phyloP scores from a whole-genome alignment of 306 rosid genomes.

The Pyrus pyrifolia region DNA sequence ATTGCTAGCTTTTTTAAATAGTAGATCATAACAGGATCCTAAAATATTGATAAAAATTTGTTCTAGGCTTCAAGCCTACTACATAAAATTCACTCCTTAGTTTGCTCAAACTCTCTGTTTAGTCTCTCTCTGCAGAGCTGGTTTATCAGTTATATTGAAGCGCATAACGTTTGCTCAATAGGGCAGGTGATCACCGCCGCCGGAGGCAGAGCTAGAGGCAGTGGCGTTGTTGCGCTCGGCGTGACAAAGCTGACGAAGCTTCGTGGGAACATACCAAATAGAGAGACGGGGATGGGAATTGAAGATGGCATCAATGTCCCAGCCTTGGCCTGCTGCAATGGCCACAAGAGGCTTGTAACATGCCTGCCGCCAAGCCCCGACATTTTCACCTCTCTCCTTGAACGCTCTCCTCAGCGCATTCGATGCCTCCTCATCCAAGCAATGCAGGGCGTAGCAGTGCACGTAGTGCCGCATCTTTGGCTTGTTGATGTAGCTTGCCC shows the following conservation, averaged over 20 bases:
- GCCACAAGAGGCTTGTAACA: slow-evolving; percentile 79
- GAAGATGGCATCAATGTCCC: slow-evolving; percentile 95
- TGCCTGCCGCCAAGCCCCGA: slow-evolving; percentile 85
- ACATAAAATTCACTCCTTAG: not conserved
- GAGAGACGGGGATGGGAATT: slow-evolving; percentile 73
- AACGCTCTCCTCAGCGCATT: slow-evolving; percentile 54
- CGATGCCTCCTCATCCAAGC: slow-evolving; percentile 71
- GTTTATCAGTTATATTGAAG: not conserved
- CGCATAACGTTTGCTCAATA: slow-evolving; percentile 11
- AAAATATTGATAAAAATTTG: not conserved
- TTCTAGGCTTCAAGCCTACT: not conserved
- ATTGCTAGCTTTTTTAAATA: not conserved
- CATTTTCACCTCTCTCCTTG: slow-evolving; percentile 81
- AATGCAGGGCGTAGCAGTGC: slow-evolving; percentile 87
- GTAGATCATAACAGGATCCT: not conserved
- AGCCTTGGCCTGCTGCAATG: slow-evolving; percentile 68
- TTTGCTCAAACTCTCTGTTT: no score
- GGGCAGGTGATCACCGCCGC: slow-evolving; percentile 30
- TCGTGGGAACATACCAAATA: slow-evolving; percentile 90
- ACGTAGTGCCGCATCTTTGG: slow-evolving; percentile 98
- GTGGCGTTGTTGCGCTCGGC: slow-evolving; percentile 58
- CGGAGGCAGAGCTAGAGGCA: slow-evolving; percentile 49
- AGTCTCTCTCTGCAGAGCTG: not conserved
- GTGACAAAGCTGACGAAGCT: slow-evolving; percentile 91
- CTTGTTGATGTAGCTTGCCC: slow-evolving; percentile 93